Percentiles rank a stretch among this genome's conserved stretches.
Evolutionary conservation across 305 asterid species (phyloP).

Genomic region (Fraxinus baroniana): DNA sequence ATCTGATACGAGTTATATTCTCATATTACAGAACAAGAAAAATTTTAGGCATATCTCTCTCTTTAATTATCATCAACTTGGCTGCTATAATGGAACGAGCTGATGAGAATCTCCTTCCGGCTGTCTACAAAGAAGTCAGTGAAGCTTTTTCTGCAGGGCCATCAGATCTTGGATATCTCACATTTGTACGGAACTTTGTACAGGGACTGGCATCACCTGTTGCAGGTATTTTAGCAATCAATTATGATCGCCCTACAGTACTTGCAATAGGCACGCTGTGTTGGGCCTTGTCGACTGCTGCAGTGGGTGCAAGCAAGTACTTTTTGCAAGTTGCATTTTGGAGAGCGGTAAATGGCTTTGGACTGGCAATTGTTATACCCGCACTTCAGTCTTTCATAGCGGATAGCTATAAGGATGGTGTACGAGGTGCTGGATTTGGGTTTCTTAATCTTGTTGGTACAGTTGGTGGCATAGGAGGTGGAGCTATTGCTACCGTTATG

Average conservation of each 20-base stretch:
- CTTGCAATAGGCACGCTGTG: slow-evolving; percentile 84
- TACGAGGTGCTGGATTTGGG: slow-evolving; percentile 89
- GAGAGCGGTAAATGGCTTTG: slow-evolving; percentile 90
- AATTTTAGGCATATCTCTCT: slow-evolving; percentile 78
- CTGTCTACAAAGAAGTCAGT: slow-evolving; percentile 98
- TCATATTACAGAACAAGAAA: slow-evolving; percentile 49
- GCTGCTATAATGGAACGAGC: slow-evolving; percentile 99
- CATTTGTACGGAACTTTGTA: slow-evolving; percentile 68
- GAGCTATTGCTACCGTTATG: slow-evolving; percentile 94
- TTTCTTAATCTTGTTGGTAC: slow-evolving; percentile 78
- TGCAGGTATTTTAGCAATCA: slow-evolving; percentile 82
- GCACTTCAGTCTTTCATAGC: slow-evolving; percentile 94
- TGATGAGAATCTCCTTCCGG: slow-evolving; percentile 94
- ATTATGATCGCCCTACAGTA: slow-evolving; percentile 84
- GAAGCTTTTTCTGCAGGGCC: slow-evolving; percentile 91
- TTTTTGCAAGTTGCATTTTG: slow-evolving; percentile 84
- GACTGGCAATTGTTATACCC: slow-evolving; percentile 93
- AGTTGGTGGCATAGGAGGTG: slow-evolving; percentile 96
- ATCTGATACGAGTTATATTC: slow-evolving; percentile 12
- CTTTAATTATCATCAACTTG: slow-evolving; percentile 84
- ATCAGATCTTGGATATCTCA: slow-evolving; percentile 93
- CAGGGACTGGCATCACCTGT: slow-evolving; percentile 92
- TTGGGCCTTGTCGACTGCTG: slow-evolving; percentile 96
- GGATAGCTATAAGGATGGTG: slow-evolving; percentile 78
- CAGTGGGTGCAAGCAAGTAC: slow-evolving; percentile 80